Base-by-base conservation (phyloP, 2,329 filamentous ascomycete genomes). In the Phaeosphaeriaceae sp. region DNA sequence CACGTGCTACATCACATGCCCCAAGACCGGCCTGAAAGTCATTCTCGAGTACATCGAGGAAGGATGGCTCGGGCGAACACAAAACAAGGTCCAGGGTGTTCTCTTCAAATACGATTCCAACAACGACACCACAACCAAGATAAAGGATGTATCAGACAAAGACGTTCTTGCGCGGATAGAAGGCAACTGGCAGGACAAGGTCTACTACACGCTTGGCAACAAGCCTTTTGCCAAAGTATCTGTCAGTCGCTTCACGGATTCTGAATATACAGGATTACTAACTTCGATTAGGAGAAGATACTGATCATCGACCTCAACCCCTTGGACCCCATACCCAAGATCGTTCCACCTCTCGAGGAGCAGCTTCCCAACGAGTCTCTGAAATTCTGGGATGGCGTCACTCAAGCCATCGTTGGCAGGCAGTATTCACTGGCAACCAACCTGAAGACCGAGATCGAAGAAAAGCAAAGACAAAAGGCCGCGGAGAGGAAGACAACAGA, bases 41-140 rank as follows among this genome's bases (percentile, higher is more conserved):
- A 97, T 99, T 63, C 81, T 99, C 49, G 90, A 96, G 71, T 99
- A 99, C 76, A 83, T 94, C 55, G 94, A 98, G 72, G 94, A 98
- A 70, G 93, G 94, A 51, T 99, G 95, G 94, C 85, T 98, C 28
- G 92, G 94, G 49, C 92, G 92, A 66, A 88, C 92, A 21, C 94
- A 96, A 69, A 97, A 98, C 79, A 93, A 91, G 74, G 90, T 99
- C 35, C 89, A 96, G 61, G 95, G 95, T 19, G 88, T 97, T 55
- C 85, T 98, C 55, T 99, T 97, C 84, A 90, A 86, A 51, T 97
- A 97, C 68, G 91, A 97, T 71, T 91, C 93, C 0, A 88, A 92
- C 22, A 94, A 94, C 58, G 94, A 98, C 76, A 87, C 87, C 75
- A 92, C 90, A 77, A 88, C 82, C 5, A 89, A 86, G 68, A 89